A percentile compares a stretch with the other conserved stretches of the same genome.
Evolutionary conservation across 805 yeast genomes (phyloP).

Genomic region (Spathaspora passalidarum): DNA sequence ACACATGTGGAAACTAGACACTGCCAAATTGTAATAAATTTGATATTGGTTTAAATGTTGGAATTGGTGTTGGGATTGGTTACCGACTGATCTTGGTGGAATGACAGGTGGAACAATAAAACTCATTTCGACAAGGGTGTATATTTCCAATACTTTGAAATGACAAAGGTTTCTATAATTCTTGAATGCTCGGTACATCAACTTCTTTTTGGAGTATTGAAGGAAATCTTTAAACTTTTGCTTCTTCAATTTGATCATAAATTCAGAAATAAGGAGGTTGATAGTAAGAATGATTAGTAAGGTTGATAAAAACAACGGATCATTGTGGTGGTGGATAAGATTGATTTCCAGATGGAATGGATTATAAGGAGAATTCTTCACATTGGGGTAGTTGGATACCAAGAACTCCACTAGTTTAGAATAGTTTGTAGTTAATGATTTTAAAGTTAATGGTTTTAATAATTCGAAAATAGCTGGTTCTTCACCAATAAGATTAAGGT

Average conservation of each 20-base stretch:
- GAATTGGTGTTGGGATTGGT: slow-evolving; percentile 1
- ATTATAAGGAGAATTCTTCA: slow-evolving; percentile 4
- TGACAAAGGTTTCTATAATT: slow-evolving; percentile 24
- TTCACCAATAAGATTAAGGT: slow-evolving; percentile 20
- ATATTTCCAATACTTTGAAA: slow-evolving; percentile 26
- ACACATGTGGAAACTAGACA: slow-evolving; percentile 26
- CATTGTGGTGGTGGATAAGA: slow-evolving; percentile 20
- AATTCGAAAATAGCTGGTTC: slow-evolving; percentile 26
- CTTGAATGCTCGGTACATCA: slow-evolving; percentile 17
- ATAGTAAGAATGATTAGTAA: slow-evolving; percentile 24
- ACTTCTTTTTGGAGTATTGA: slow-evolving; percentile 14
- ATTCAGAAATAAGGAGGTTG: slow-evolving; percentile 26
- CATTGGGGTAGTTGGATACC: slow-evolving; percentile 12
- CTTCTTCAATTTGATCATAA: slow-evolving; percentile 26
- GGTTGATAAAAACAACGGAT: slow-evolving; percentile 25
- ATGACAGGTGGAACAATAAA: slow-evolving; percentile 13
- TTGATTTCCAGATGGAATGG: slow-evolving; percentile 13
- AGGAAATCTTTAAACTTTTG: slow-evolving; percentile 20
- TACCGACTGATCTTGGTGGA: slow-evolving; percentile 3
- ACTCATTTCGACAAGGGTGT: slow-evolving; percentile 17
- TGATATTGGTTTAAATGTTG: slow-evolving; percentile 20
- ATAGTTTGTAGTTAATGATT: slow-evolving; percentile 20
- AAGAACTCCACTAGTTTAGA: slow-evolving; percentile 22
- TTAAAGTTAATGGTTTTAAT: slow-evolving; percentile 27
- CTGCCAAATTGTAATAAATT: slow-evolving; percentile 28